Percentiles rank a stretch among this genome's conserved stretches.
phyloP scores from a whole-genome alignment of 352 stramenopile genomes.

The Aphanomyces cochlioides region DNA sequence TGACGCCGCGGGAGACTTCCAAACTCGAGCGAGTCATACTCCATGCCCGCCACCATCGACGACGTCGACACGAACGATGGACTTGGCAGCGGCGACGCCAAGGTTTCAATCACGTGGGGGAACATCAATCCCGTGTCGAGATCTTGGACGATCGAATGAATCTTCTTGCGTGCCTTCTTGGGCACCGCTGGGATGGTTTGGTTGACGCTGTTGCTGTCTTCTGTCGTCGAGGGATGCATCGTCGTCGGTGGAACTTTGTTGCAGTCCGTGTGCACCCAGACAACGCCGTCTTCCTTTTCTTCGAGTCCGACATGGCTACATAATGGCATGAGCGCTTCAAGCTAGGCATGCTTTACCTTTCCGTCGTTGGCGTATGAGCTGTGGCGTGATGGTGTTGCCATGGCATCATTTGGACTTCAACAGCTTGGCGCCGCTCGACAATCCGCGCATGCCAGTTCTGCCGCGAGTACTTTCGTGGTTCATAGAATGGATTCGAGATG shows the following conservation, averaged over 20 bases:
- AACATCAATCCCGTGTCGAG: slow-evolving; percentile 28
- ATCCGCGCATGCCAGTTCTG: slow-evolving; percentile 55
- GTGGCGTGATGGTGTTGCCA: slow-evolving; percentile 14
- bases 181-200: background rate
- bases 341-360: too few relatives aligned
- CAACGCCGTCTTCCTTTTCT: slow-evolving; percentile 30
- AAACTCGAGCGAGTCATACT: slow-evolving; percentile 34
- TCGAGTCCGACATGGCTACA: slow-evolving; percentile 24
- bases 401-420: slow-evolving; percentile 38
- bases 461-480: slow-evolving; percentile 41
- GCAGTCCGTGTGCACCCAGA: slow-evolving; percentile 21
- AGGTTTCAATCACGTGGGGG: slow-evolving; percentile 23
- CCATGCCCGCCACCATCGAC: slow-evolving; percentile 33
- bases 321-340: background rate
- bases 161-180: slow-evolving; percentile 17
- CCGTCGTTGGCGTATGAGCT: background rate
- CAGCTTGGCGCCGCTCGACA: slow-evolving; percentile 55
- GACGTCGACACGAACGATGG: background rate
- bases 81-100: slow-evolving; percentile 7
- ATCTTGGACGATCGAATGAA: slow-evolving; percentile 30
- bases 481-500: slow-evolving; percentile 74
- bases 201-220: background rate
- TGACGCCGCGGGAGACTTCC: slow-evolving; percentile 36
- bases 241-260: too few relatives aligned
- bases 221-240: background rate